Conservation (phyloP, 164 flowering plant species). For the Amborella trichopoda region DNA sequence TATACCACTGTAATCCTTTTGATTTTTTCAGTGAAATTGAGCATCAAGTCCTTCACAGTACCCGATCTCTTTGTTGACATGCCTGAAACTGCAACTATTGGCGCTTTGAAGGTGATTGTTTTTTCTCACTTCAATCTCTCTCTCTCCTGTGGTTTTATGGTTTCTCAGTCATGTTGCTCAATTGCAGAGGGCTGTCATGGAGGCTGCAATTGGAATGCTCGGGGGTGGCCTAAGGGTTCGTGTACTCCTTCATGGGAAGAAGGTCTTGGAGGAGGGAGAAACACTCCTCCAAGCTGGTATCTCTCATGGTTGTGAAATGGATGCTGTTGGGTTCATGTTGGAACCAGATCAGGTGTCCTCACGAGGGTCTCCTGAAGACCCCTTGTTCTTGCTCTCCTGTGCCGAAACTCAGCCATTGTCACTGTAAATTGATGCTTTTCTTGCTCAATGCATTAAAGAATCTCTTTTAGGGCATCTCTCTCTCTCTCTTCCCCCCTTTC, state of each 20-base stretch:
- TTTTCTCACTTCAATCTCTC: neutral
- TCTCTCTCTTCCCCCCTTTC: no score
- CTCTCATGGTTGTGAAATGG: conserved; percentile 40
- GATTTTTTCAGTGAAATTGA: conserved; percentile 67
- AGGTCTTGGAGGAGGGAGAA: conserved; percentile 69
- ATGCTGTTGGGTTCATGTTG: conserved; percentile 62
- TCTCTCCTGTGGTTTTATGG: neutral
- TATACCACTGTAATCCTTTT: neutral
- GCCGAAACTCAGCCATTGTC: conserved; percentile 31
- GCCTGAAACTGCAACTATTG: conserved; percentile 87
- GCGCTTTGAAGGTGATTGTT: conserved; percentile 68
- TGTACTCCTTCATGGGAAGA: conserved; percentile 76
- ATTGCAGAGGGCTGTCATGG: conserved; percentile 74
- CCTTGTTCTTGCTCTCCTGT: conserved; percentile 10
- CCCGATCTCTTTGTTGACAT: conserved; percentile 94
- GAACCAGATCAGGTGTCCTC: conserved; percentile 45
- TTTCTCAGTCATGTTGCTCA: neutral
- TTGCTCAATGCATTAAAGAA: no score
- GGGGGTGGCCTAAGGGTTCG: conserved; percentile 75
- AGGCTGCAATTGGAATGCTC: conserved; percentile 74
- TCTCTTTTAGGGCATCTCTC: no score
- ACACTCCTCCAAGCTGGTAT: conserved; percentile 76
- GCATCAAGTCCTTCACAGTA: conserved; percentile 85
- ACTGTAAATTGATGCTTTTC: no score
- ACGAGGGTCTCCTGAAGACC: conserved; percentile 3